Base-by-base conservation (phyloP, 176 grass and related monocot species). In the Pharus latifolius region DNA sequence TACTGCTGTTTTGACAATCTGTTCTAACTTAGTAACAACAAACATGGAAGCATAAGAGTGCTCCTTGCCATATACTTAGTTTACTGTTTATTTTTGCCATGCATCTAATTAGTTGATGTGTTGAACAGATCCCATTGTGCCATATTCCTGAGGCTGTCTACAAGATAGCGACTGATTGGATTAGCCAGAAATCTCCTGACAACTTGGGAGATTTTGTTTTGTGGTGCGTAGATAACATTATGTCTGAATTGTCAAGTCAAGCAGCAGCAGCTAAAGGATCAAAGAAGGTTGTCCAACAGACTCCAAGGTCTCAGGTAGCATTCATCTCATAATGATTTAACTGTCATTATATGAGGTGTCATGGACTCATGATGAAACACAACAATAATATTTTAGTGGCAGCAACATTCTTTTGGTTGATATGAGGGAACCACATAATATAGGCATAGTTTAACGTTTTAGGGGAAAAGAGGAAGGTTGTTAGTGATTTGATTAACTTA, bases 151-250 rank as follows among this genome's bases (percentile, higher is more conserved):
- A 95, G 46, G 62, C 84, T 63, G 84, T 99, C 72, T 79, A 81
- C 79, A 99, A 94, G 73, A 86, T 49, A 3, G 67, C 96, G 3
- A 74, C 72, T 67, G 82, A 99, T 38, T 99, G 90, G 90, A 83
- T 99, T 41, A 82, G 23, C 45, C 77, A 88, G 47, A 99, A 82
- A 72, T 88, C 90, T 50, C 57, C 69, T 18, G 96, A 99, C 43
- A 79, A 84, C 24, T 47, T 99, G 51, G 82, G 73, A 58, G 87
- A 95, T 26, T 99, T 99, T 78, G 58, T 95, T 59, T 60, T 95
- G 65, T 99, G 96, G 96, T 95, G 87, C 63, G 65, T 91, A 72
- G 96, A 99, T 63, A 88, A 63, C 65, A 91, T 99, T 38, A 84
- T 99, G 50, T 76, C 79, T 69, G 96, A 99, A 60, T 69, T 99